Conservation (phyloP, 495 filamentous ascomycete species). For the Penicillium waksmanii region DNA sequence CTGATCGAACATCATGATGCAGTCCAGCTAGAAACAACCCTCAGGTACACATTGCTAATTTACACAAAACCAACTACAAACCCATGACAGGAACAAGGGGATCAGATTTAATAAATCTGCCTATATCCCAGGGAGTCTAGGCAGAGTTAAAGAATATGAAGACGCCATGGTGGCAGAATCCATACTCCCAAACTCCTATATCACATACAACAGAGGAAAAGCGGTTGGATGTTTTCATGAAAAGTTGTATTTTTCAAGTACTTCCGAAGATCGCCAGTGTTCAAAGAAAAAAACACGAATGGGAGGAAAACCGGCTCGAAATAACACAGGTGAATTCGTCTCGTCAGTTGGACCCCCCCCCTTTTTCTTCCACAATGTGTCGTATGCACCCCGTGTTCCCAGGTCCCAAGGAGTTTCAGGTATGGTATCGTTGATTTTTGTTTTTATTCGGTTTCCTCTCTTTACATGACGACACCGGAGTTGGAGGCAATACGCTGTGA, state of each 20-base stretch:
- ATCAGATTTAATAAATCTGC: constrained; percentile 16
- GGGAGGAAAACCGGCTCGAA: constrained; percentile 36
- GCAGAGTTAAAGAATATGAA: constrained; percentile 5
- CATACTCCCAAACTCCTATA: neutral
- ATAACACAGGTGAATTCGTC: constrained; percentile 36
- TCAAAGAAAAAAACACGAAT: constrained; percentile 35
- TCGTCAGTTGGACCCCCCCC: constrained; percentile 31
- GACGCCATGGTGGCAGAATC: neutral
- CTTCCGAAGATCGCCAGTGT: constrained; percentile 34
- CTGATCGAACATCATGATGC: too few relatives aligned
- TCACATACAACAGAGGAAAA: constrained; percentile 2
- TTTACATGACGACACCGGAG: constrained; percentile 99
- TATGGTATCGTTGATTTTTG: constrained; percentile 49
- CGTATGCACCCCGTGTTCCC: constrained; percentile 36
- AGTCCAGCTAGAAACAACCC: too few relatives aligned
- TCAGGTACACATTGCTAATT: too few relatives aligned
- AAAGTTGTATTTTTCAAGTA: constrained; percentile 30
- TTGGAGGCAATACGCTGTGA: constrained; percentile 93
- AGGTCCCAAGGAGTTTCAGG: constrained; percentile 38
- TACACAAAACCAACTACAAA: neutral
- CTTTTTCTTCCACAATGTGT: constrained; percentile 32
- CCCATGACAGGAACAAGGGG: constrained; percentile 1
- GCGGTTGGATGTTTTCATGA: constrained; percentile 22
- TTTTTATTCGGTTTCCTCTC: constrained; percentile 39
- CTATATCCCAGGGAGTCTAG: constrained; percentile 1